Percentiles rank a stretch among this genome's conserved stretches.
Evolutionary conservation across 139 green algal species (phyloP).

Genomic region (Ettlia oleoabundans): DNA sequence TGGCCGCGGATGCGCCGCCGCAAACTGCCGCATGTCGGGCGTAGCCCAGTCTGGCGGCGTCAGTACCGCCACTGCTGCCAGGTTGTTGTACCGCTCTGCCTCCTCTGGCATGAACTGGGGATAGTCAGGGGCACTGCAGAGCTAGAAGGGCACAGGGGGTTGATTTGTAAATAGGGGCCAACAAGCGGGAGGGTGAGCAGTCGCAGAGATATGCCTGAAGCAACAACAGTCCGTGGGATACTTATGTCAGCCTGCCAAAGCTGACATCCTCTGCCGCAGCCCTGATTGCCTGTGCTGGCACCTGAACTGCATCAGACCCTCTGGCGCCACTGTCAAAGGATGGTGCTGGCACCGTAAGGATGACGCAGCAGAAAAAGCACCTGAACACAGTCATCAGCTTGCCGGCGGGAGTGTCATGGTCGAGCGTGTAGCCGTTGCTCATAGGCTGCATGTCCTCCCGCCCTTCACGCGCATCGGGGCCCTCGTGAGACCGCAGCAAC

Average conservation of each 20-base stretch:
- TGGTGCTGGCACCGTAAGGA: no score
- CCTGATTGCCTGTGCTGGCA: no score
- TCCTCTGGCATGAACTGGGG: constrained; percentile 71
- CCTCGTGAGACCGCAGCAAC: constrained; percentile 86
- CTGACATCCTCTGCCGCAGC: no score
- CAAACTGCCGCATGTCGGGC: constrained; percentile 66
- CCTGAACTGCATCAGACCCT: no score
- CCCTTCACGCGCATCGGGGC: constrained; percentile 89
- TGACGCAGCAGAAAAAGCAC: no score
- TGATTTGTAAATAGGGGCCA: no score
- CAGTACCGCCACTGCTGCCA: constrained; percentile 77
- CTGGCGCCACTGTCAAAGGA: no score
- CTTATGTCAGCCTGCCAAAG: background rate
- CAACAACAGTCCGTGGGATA: background rate
- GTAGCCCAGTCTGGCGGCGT: constrained; percentile 54
- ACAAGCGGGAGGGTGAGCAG: no score
- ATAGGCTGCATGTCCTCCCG: constrained; percentile 76
- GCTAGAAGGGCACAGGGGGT: no score
- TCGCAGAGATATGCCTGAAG: background rate
- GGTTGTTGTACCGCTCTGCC: constrained; percentile 66
- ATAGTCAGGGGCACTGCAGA: constrained; percentile 96
- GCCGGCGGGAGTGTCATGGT: constrained; percentile 72
- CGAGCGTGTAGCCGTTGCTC: constrained; percentile 77
- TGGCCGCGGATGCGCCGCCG: constrained; percentile 66
- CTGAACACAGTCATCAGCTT: constrained; percentile 36